A percentile compares a stretch with the other conserved stretches of the same genome.
Evolutionary conservation across 768 basidiomycete genomes (phyloP).

Genomic region (Rickenella mellea): DNA sequence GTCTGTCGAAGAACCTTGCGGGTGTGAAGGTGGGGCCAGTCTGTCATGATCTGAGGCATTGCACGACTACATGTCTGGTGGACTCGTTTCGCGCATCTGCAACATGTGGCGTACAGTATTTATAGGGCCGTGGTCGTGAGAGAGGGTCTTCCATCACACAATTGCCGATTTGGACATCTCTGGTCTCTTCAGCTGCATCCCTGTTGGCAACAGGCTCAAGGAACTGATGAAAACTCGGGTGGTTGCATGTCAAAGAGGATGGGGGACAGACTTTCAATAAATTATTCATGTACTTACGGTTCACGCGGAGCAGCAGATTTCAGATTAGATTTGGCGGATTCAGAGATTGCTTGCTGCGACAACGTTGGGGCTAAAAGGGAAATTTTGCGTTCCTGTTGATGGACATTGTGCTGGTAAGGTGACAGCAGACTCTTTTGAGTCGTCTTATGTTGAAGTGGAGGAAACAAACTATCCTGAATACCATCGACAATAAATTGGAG

Average conservation of each 20-base stretch:
- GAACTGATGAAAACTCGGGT: conserved; percentile 56
- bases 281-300: not conserved
- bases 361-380: not conserved
- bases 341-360: not conserved
- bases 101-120: conserved; percentile 39
- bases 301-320: not conserved
- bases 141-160: conserved; percentile 41
- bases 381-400: not conserved
- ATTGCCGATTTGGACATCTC: conserved; percentile 58
- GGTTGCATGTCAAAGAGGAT: conserved; percentile 17
- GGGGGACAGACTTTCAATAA: not conserved
- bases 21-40: conserved; percentile 54
- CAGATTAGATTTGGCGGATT: not conserved
- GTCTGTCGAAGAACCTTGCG: conserved; percentile 78
- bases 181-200: conserved; percentile 67
- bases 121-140: conserved; percentile 58
- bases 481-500: too few species aligned
- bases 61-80: conserved; percentile 57
- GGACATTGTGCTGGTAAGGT: not conserved
- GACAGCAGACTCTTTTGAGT: not conserved
- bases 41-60: conserved; percentile 63
- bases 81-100: conserved; percentile 57
- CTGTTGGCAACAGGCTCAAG: conserved; percentile 48
- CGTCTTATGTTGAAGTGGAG: not conserved
- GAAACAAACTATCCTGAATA: too few species aligned